Conservation (phyloP, 139 green algal genomes). For the Coelastrella sp. region DNA sequence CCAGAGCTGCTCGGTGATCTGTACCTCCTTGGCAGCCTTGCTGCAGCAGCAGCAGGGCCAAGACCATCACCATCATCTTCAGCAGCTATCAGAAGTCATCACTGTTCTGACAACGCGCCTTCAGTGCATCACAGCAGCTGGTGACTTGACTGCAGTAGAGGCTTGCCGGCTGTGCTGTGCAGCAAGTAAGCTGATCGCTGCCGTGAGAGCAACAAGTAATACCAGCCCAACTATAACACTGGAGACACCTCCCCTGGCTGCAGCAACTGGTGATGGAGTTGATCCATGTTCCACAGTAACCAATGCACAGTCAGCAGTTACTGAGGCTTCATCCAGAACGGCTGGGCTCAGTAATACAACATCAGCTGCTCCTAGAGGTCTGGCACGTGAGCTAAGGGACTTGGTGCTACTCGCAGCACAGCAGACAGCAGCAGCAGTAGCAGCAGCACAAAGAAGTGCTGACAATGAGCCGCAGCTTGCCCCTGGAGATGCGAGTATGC, state of each 20-base stretch:
- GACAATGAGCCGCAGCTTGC: not conserved
- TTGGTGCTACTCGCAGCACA: not conserved
- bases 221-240: too few relatives aligned
- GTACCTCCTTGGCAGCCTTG: not conserved
- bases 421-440: not conserved
- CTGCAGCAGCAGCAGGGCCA: slow-evolving; percentile 38
- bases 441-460: not conserved
- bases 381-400: not conserved
- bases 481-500: not conserved
- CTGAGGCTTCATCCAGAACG: too few relatives aligned
- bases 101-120: too few relatives aligned
- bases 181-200: not conserved
- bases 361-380: not conserved
- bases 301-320: not conserved
- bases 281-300: too few relatives aligned
- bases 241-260: too few relatives aligned
- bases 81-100: not conserved
- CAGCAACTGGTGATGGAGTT: too few relatives aligned
- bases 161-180: not conserved
- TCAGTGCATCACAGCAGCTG: not conserved
- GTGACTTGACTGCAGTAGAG: not conserved
- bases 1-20: not conserved
- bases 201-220: not conserved
- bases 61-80: not conserved
- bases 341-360: too few relatives aligned